Evolutionary conservation across 306 rosid genomes (phyloP).

Genomic region (Pyrus betulifolia): DNA sequence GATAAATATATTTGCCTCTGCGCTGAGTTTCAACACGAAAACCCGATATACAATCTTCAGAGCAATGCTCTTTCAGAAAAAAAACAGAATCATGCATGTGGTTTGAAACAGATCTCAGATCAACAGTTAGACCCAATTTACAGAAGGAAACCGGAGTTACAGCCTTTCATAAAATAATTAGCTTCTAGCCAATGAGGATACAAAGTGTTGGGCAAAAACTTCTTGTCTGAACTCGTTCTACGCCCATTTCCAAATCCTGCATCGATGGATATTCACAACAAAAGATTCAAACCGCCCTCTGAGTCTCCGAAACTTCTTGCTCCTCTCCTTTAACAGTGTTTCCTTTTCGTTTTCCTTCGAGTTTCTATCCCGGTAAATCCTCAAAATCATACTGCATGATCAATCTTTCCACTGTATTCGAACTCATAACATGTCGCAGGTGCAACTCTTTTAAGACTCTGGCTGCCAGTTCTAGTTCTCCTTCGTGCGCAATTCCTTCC

Average conservation of each 20-base stretch:
- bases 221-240: neutral
- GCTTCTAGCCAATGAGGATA: neutral
- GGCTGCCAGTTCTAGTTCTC: slow-evolving; percentile 52
- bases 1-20: neutral
- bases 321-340: neutral
- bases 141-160: neutral
- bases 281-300: neutral
- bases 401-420: slow-evolving; percentile 61
- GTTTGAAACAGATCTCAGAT: neutral
- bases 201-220: neutral
- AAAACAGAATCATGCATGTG: neutral
- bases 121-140: neutral
- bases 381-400: slow-evolving; percentile 60
- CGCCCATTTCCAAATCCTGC: neutral
- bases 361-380: slow-evolving; percentile 29
- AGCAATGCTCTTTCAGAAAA: neutral
- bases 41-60: neutral
- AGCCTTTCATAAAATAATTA: neutral
- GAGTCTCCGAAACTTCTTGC: neutral
- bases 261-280: neutral
- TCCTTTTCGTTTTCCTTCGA: neutral
- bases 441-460: slow-evolving; percentile 52
- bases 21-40: neutral
- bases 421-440: slow-evolving; percentile 48
- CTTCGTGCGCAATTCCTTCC: slow-evolving; percentile 77